Evolutionary conservation across 345 rosid species (phyloP).

Genomic region (Corchorus olitorius): DNA sequence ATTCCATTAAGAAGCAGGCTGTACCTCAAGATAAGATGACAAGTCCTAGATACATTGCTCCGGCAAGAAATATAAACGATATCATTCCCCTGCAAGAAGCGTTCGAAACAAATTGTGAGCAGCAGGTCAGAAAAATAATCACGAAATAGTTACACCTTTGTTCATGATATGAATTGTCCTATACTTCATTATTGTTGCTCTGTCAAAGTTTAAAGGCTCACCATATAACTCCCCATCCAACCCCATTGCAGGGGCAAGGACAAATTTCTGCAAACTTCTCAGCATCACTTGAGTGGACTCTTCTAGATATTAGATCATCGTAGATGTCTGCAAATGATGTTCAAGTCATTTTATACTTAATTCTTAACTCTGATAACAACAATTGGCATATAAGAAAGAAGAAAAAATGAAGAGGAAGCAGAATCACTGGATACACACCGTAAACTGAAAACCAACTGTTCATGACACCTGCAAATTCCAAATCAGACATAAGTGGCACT

Average conservation of each 20-base stretch:
- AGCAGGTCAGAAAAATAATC: neutral
- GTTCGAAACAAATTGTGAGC: neutral
- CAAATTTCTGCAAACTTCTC: slow-evolving; percentile 98
- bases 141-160: neutral
- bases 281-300: slow-evolving; percentile 90
- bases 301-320: slow-evolving; percentile 91
- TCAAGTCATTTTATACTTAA: neutral
- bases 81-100: slow-evolving; percentile 86
- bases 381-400: slow-evolving; percentile 4
- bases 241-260: slow-evolving; percentile 92
- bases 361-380: neutral
- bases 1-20: slow-evolving; percentile 20
- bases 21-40: slow-evolving; percentile 83
- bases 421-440: slow-evolving; percentile 45
- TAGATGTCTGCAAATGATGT: slow-evolving; percentile 62
- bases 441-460: slow-evolving; percentile 96
- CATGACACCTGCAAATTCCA: slow-evolving; percentile 80
- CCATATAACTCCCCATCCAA: slow-evolving; percentile 97
- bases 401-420: neutral
- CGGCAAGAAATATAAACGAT: slow-evolving; percentile 75
- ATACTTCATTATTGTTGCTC: neutral
- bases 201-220: slow-evolving; percentile 34
- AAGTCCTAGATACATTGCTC: slow-evolving; percentile 81
- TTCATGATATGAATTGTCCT: neutral
- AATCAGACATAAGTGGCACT: slow-evolving; percentile 17